These are phyloP conservation scores for Daldinia loculata DNA, from an alignment of 495 filamentous ascomycete genomes.

Conservation along the genomic window DNA sequence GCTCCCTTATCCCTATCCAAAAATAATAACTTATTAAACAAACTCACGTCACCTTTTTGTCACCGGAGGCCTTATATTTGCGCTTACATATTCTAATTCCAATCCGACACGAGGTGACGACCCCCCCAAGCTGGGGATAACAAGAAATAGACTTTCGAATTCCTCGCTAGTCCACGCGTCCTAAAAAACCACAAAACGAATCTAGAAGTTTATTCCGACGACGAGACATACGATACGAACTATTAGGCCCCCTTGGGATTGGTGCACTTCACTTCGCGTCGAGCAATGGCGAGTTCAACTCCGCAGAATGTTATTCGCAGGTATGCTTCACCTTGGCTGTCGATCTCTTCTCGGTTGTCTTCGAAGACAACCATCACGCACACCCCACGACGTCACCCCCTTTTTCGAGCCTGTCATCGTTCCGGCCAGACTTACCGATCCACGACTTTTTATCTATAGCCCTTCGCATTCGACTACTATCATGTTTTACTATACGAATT, in stretches of 20 bases:
- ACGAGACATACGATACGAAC: slow-evolving; percentile 15
- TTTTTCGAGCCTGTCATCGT: slow-evolving; percentile 16
- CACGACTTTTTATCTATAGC: slow-evolving; percentile 1
- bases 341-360: slow-evolving; percentile 29
- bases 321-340: slow-evolving; percentile 39
- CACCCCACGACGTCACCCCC: slow-evolving; percentile 30
- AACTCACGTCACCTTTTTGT: slow-evolving; percentile 35
- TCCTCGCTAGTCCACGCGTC: slow-evolving; percentile 26
- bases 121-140: slow-evolving; percentile 23
- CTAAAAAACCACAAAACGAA: slow-evolving; percentile 9
- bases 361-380: slow-evolving; percentile 10
- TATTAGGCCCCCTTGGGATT: slow-evolving; percentile 18
- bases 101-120: slow-evolving; percentile 28
- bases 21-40: slow-evolving; percentile 4
- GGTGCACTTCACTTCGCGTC: slow-evolving; percentile 29
- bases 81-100: slow-evolving; percentile 20
- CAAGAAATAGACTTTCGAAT: slow-evolving; percentile 22
- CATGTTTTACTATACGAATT: neutral
- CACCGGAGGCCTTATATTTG: slow-evolving; percentile 19
- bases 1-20: neutral
- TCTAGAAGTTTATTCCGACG: slow-evolving; percentile 26
- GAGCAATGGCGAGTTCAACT: slow-evolving; percentile 47
- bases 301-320: slow-evolving; percentile 52
- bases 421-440: neutral
- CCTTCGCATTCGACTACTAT: neutral